Conservation (phyloP, 225 moss, liverwort and hornwort genomes). For the Sphagnum tenellum region DNA sequence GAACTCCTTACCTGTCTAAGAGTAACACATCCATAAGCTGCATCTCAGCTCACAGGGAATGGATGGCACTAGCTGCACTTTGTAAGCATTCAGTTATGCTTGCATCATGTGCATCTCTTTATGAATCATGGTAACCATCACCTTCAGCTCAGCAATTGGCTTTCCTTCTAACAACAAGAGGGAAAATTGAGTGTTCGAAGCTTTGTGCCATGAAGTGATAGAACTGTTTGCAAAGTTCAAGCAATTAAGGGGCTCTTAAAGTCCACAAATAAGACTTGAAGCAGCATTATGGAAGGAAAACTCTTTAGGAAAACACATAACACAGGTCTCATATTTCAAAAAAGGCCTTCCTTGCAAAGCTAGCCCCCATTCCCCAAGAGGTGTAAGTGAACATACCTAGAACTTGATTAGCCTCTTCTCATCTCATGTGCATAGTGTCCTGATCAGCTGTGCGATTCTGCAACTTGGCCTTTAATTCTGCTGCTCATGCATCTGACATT, state of each 20-base stretch:
- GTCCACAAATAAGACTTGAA: too few species aligned
- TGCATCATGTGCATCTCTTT: conserved; percentile 93
- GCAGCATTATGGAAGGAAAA: too few species aligned
- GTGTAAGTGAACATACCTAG: conserved; percentile 33
- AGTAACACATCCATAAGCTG: conserved; percentile 59
- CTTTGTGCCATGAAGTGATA: too few species aligned
- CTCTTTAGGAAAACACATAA: too few species aligned
- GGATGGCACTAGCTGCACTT: conserved; percentile 74
- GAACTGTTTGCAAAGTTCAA: too few species aligned
- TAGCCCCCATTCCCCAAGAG: too few species aligned
- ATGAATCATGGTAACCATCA: conserved; percentile 72
- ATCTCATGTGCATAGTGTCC: conserved; percentile 68
- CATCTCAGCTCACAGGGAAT: conserved; percentile 75
- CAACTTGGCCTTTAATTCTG: conserved; percentile 70
- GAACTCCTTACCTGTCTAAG: too few species aligned
- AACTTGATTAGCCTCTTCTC: conserved; percentile 62
- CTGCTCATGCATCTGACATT: conserved; percentile 56
- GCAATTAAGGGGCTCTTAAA: too few species aligned
- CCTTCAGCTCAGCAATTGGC: conserved; percentile 75
- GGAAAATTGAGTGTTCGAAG: background rate
- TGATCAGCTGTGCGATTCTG: conserved; percentile 83
- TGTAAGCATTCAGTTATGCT: conserved; percentile 69
- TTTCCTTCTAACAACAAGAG: conserved; percentile 42
- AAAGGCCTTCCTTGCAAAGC: too few species aligned
- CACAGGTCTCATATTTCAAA: too few species aligned